Base-by-base conservation (phyloP, 768 basidiomycete species). In the Kwoniella mangroviensis region DNA sequence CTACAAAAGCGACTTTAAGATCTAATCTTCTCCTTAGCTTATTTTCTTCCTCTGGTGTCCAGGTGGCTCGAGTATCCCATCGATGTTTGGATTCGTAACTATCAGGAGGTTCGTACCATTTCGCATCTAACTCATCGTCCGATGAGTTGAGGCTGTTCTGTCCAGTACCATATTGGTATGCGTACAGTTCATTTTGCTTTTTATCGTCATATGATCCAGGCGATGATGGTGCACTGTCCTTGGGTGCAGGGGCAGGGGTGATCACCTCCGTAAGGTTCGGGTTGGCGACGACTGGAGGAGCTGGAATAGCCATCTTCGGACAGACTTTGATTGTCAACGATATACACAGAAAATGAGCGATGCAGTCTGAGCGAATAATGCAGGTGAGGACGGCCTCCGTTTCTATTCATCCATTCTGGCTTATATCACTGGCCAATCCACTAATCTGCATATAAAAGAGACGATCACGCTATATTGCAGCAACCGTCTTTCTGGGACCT, bases 41-140 rank as follows among this genome's bases (percentile, higher is more conserved):
- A 3, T n/a, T 68, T 42, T 75, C 54, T 58, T 77, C 75, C 49
- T 74, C 73, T 2, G 58, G 41, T 15, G 75, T 77, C 75, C 75
- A 77, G 11, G 57, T 70, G 3, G 75, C 75, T 54, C 59, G 61
- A 4, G 75, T 73, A 67, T 77, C 75, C 69, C 69, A 77, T 49
- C 75, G 68, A 64, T 77, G 75, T 51, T 74, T 73, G 26, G 65
- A 70, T 59, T 77, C 75, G 53, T 75, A 77, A 11, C 58, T 53
- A 43, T 76, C 73, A 22, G 75, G 73, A 6, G 73, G 75, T 26
- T 68, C 71, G 43, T 73, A 73, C 45, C 62, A 73, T 52, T 70
- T 77, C 43, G 62, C 43, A 41, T 63, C 28, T 24, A 63, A 13
- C 7, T 51, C 45, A 51, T 51, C 45, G 5, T 28, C 22, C 26